Base-by-base conservation (phyloP, 2,329 filamentous ascomycete species). In the Metarhizium robertsii region DNA sequence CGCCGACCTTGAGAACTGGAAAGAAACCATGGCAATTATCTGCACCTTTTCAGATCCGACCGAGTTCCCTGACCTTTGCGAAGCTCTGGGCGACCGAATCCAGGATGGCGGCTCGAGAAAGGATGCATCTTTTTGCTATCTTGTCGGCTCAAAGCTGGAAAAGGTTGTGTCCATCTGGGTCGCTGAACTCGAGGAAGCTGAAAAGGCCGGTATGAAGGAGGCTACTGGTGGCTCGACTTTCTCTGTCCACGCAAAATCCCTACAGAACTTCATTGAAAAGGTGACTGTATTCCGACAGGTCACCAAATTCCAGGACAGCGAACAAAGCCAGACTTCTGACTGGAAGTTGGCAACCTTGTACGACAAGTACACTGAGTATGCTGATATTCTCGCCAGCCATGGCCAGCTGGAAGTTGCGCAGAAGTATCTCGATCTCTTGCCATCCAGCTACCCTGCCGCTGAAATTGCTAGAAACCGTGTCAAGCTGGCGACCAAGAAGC, bases 161-260 rank as follows among this genome's bases (percentile, higher is more conserved):
- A 99, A 99, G 80, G 92, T 97, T 29, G 89, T 97, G 49, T 81
- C 81, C 40, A 96, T 97, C 66, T 99, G 94, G 94, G 86, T 92
- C 54, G 79, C 88, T 52, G 92, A 97, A 71, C 82, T 97, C 16
- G 81, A 90, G 61, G 91, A 97, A 72, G 81, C 85, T 29, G 91
- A 96, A 70, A 83, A 87, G 64, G 83, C 84, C 48, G 85, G 84
- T 13, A 76, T 95, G 59, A 80, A 90, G 63, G 80, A 86, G 59
- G 78, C 81, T 20, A 79, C 79, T 29, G 83, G 83, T 38, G 89
- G 91, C 64, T 92, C 89, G 25, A 87, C 84, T 56, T 99, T 96
- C 73, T 95, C 92, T 0, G 85, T 97, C 52, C 94, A 97, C 65
- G 91, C 92, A 55, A 85, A 85, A 59, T 87, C 88, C 50, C 76